Evolutionary conservation across 2,329 filamentous ascomycete species (phyloP).

Genomic region (Verticillium isaacii): DNA sequence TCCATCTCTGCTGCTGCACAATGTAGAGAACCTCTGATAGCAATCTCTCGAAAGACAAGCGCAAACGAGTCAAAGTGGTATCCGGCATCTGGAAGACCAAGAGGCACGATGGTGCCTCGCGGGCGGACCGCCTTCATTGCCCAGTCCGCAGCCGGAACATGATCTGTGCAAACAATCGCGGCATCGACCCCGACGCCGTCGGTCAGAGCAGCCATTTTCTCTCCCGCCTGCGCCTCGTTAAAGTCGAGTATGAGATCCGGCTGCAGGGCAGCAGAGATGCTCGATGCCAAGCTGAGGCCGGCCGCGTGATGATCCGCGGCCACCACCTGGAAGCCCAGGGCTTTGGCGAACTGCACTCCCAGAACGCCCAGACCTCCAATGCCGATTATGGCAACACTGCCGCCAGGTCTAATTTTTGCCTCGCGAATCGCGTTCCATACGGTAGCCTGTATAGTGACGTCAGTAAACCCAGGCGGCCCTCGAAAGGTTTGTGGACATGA

Average conservation of each 20-base stretch:
- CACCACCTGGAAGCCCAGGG: constrained; percentile 19
- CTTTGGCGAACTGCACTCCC: constrained; percentile 21
- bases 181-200: constrained; percentile 11
- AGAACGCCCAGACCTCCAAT: constrained; percentile 20
- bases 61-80: constrained; percentile 14
- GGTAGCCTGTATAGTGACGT: not conserved
- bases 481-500: no score
- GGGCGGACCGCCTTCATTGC: constrained; percentile 10
- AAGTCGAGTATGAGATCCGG: constrained; percentile 12
- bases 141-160: constrained; percentile 13
- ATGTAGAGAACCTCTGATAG: not conserved
- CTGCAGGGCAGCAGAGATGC: constrained; percentile 11
- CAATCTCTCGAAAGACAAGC: not conserved
- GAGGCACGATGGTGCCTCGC: constrained; percentile 8
- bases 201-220: constrained; percentile 13
- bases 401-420: constrained; percentile 5
- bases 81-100: constrained; percentile 12
- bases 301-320: constrained; percentile 18
- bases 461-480: not conserved
- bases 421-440: constrained; percentile 14
- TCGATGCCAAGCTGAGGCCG: constrained; percentile 11
- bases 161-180: constrained; percentile 10
- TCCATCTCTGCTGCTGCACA: not conserved
- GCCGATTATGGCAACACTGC: constrained; percentile 13
- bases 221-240: constrained; percentile 3